Evolutionary conservation across 164 flowering plant species (phyloP), one percentile per base, ranked within the genome.

Genomic region (Santalum album): DNA sequence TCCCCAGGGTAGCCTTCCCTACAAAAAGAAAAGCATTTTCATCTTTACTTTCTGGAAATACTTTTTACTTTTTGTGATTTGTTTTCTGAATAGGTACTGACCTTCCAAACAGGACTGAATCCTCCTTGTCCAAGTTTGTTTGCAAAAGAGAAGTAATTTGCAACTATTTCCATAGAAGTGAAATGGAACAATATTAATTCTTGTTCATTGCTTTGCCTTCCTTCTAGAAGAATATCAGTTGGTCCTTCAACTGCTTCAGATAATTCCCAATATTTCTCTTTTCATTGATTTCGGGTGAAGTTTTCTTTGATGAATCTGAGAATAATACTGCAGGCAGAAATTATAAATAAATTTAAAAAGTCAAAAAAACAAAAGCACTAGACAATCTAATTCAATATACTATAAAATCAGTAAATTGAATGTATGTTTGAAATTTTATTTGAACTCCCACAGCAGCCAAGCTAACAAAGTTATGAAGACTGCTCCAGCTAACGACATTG

Each of bases 31-130:
- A 4, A 26, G 19, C 1, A 36, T 40, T 25, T 12, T 22, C 26
- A 19, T 26, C 32, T 49, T 36, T 29, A 10, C 16, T 21, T 52
- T 2, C 16, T 20, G 16, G 35, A 48, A 34, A 21, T 14, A 3
- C 50, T n/a, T 34, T 19, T 50, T 46, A 29, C 43, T 27, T 53
- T 14, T 9, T 26, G 17, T 11, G 27, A 23, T 24, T 29, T 42
- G 25, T 11, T 16, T 48, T n/a, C n/a, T 16, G 16, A 21, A 45
- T 12, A 6, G 1, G 27, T 20, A 43, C 21, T 60, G 56, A 88
- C 96, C 94, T 77, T 86, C 65, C 77, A 83, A 39, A 88, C 96
- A 38, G 75, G 72, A 53, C 96, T 90, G 66, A 89, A 89, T 1
- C 96, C 96, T 0, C 96, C 96, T 61, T 77, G 65, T 12, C 96